A percentile compares a stretch with the other conserved stretches of the same genome.
These are phyloP conservation scores for apple (Malus domestica) DNA, from an alignment of 306 rosid species.

Conservation along the genomic window ASM211411v1 NC_041803.1:14953001-14953500, in stretches of 20 bases:
- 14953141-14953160: background rate
- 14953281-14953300: background rate
- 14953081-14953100: conserved; percentile 18
- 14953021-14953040: no score
- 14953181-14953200: conserved; percentile 41
- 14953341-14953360: background rate
- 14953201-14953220: conserved; percentile 19
- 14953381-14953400: conserved; percentile 4
- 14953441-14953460: background rate
- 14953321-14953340: background rate
- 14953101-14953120: conserved; percentile 47
- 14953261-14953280: background rate
- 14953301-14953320: background rate
- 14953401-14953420: background rate
- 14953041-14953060: background rate
- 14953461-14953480: background rate
- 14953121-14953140: conserved; percentile 29
- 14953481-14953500: background rate
- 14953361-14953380: background rate
- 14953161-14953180: conserved; percentile 21
- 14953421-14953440: background rate
- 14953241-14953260: no score
- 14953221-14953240: background rate
- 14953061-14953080: background rate
- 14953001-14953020: background rate